Evolutionary conservation across 305 asterid genomes (phyloP).

Genomic region (Fraxinus platypoda): DNA sequence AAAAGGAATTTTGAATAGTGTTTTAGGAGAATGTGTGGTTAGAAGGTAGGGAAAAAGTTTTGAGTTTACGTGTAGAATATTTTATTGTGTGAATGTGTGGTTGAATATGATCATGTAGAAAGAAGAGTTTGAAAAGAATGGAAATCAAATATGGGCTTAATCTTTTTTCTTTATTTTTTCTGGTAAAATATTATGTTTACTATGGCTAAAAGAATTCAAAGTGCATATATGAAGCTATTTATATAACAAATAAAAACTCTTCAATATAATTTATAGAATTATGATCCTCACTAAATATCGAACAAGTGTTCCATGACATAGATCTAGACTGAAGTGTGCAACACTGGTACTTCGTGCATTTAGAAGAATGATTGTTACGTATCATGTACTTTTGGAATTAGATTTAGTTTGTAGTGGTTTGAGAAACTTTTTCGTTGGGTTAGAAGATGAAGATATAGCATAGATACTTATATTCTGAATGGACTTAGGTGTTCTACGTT

Average conservation of each 20-base stretch:
- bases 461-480: neutral
- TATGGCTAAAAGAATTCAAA: neutral
- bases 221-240: neutral
- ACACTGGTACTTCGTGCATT: neutral
- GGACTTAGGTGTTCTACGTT: neutral
- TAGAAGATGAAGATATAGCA: neutral
- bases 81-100: too few relatives aligned
- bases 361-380: neutral
- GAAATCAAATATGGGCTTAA: neutral
- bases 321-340: constrained; percentile 4
- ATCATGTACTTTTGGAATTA: constrained; percentile 10
- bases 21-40: too few relatives aligned
- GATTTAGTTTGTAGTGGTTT: neutral
- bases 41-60: too few relatives aligned
- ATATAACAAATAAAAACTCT: neutral
- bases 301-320: neutral
- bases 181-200: neutral
- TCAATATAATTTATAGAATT: neutral
- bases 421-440: neutral
- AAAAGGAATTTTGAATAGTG: too few relatives aligned
- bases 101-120: too few relatives aligned
- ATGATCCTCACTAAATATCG: neutral
- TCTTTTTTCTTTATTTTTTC: neutral
- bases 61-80: too few relatives aligned
- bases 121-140: too few relatives aligned